A percentile compares a stretch with the other conserved stretches of the same genome.
phyloP scores from a whole-genome alignment of 2,329 filamentous ascomycete species.

The Botrytis porri region DNA sequence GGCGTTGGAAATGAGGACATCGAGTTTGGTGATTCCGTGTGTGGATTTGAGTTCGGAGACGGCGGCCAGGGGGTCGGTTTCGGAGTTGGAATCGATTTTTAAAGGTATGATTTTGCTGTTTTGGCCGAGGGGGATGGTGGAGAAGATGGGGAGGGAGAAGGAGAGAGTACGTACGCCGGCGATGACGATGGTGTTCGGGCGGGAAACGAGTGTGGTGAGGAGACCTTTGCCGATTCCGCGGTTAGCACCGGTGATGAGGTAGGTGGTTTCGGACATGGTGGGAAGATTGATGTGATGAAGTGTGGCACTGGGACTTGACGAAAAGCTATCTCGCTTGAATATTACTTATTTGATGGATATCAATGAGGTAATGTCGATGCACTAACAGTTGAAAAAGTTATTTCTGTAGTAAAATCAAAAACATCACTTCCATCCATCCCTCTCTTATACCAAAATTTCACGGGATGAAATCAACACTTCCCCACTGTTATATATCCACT shows the following conservation, averaged over 20 bases:
- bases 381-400: not conserved
- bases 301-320: not conserved
- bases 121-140: conserved; percentile 24
- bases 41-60: conserved; percentile 30
- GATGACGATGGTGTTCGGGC: conserved; percentile 42
- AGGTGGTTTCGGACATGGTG: conserved; percentile 48
- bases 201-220: conserved; percentile 37
- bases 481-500: not conserved
- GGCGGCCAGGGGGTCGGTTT: conserved; percentile 34
- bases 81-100: not conserved
- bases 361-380: not conserved
- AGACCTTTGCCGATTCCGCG: conserved; percentile 38
- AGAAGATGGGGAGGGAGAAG: conserved; percentile 34
- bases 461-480: too few relatives aligned
- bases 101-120: conserved; percentile 37
- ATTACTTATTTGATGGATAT: not conserved
- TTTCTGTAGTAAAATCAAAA: not conserved
- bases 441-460: not conserved
- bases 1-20: not conserved
- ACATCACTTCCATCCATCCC: not conserved
- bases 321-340: not conserved
- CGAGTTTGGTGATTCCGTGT: not conserved
- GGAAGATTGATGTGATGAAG: not conserved
- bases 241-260: conserved; percentile 29
- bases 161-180: conserved; percentile 40